These are phyloP conservation scores for Ichthyophthirius multifiliis DNA, from an alignment of 169 alveolate genomes.

Conservation along the genomic window DNA sequence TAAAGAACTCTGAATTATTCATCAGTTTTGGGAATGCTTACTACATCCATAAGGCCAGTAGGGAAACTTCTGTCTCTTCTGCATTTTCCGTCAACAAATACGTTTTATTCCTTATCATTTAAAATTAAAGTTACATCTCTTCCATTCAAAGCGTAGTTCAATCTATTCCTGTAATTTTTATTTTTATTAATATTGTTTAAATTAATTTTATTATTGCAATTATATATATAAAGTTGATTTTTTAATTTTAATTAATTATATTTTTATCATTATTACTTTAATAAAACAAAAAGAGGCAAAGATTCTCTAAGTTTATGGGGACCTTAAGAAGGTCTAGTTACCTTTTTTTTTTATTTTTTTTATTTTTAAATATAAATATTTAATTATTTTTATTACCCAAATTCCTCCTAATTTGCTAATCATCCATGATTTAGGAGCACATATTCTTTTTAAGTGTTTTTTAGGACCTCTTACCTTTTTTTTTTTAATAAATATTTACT, in stretches of 20 bases:
- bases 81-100: conserved; percentile 95
- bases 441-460: conserved; percentile 98
- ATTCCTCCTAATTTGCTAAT: conserved; percentile 96
- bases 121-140: conserved; percentile 93
- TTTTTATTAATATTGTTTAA: background rate
- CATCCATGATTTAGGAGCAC: conserved; percentile 99
- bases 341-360: conserved; percentile 52
- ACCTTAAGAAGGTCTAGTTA: conserved; percentile 88
- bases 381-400: conserved; percentile 37
- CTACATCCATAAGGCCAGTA: conserved; percentile 96
- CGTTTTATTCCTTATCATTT: conserved; percentile 93
- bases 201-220: background rate
- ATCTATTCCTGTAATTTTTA: conserved; percentile 81
- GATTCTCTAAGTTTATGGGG: conserved; percentile 98
- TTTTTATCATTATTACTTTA: conserved; percentile 48
- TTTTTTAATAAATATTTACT: no score
- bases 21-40: conserved; percentile 92
- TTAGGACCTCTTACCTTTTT: conserved; percentile 97
- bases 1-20: conserved; percentile 95
- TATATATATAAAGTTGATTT: background rate
- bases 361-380: no score
- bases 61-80: conserved; percentile 98
- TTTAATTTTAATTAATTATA: background rate
- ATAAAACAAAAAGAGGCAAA: conserved; percentile 93
- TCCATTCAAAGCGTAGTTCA: conserved; percentile 92